phyloP scores from a whole-genome alignment of 352 stramenopile species.

The Pythium periplocum region DNA sequence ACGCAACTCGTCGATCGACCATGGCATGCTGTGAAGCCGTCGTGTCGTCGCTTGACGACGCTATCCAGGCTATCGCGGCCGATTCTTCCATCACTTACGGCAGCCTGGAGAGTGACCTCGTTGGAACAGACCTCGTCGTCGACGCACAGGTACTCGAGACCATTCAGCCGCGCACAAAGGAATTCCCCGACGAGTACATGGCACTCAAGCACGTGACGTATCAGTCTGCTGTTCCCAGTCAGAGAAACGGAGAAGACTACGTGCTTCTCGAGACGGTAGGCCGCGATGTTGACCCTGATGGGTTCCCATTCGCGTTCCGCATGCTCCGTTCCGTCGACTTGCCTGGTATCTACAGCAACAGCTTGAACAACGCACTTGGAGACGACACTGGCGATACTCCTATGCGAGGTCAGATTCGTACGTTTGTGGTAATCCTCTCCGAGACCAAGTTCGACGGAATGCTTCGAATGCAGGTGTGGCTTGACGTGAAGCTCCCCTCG shows the following conservation, averaged over 20 bases:
- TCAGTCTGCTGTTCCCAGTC: conserved; percentile 31
- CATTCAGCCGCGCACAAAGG: conserved; percentile 56
- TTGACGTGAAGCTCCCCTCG: conserved; percentile 49
- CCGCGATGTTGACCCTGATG: conserved; percentile 35
- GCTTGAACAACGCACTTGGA: conserved; percentile 15
- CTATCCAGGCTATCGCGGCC: conserved; percentile 45
- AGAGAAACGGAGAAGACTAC: conserved; percentile 57
- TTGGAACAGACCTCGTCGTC: conserved; percentile 48
- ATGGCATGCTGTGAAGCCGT: conserved; percentile 49
- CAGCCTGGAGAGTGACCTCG: conserved; percentile 50
- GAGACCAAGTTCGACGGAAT: conserved; percentile 51
- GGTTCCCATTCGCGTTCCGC: conserved; percentile 53
- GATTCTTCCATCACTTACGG: conserved; percentile 48
- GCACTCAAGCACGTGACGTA: conserved; percentile 78
- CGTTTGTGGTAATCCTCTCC: conserved; percentile 50
- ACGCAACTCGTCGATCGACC: conserved; percentile 38
- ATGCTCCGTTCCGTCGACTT: conserved; percentile 42
- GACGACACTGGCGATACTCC: too few relatives aligned
- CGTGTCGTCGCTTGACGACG: conserved; percentile 49
- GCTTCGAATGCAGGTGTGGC: conserved; percentile 68
- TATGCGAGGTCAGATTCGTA: conserved; percentile 42
- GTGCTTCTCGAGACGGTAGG: conserved; percentile 54
- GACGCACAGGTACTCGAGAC: conserved; percentile 69
- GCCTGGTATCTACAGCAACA: conserved; percentile 14
- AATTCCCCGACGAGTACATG: conserved; percentile 67